Base-by-base conservation (phyloP, 2,329 filamentous ascomycete species). In the Proliferodiscus dingleyae region DNA sequence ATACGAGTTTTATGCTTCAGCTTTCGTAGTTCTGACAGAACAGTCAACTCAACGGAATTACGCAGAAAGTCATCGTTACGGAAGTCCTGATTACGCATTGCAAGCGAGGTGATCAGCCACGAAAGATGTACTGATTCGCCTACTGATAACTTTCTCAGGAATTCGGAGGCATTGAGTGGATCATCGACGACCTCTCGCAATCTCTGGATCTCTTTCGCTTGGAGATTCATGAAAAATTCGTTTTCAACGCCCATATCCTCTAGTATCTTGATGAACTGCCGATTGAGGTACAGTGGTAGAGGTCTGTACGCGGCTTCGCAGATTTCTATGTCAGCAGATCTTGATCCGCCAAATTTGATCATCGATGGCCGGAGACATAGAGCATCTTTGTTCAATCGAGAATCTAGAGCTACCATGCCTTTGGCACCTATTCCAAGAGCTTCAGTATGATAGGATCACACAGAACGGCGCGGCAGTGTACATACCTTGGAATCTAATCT, bases 1-100 rank as follows among this genome's bases (percentile, higher is more conserved):
- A 94, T 93, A 1, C 87, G 78, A 0, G 85, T 80, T 43, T 83
- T 85, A 65, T 93, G 81, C 61, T 94, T 95, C 29, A 95, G 67
- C 22, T 85, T 72, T 3, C 87, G 77, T 3, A 95, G 68, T 53
- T 86, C 82, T 1, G 76, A 70, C n/a, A 93, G 67, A 0, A 90
- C 72, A 6, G 81, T 71, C 7, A 87, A 74, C 55, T 93, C 85
- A 0, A 93, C 74, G 0, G 84, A 70, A 2, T 78, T 73, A n/a
- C 78, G 78, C 6, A 95, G 70, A 46, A 94, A 94, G 0, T 58
- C 57, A 49, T 93, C 87, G 2, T 72, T 67, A 22, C 76, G 76
- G 56, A 88, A 90, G 49, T 85, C 73, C 2, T 90, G 66, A 0
- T 73, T 72, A 16, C 87, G 67, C 2, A 67, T 65, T 24, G 77